These are phyloP conservation scores for Pleodorina starrii DNA, from an alignment of 139 green algal genomes.

Conservation along the genomic window DNA sequence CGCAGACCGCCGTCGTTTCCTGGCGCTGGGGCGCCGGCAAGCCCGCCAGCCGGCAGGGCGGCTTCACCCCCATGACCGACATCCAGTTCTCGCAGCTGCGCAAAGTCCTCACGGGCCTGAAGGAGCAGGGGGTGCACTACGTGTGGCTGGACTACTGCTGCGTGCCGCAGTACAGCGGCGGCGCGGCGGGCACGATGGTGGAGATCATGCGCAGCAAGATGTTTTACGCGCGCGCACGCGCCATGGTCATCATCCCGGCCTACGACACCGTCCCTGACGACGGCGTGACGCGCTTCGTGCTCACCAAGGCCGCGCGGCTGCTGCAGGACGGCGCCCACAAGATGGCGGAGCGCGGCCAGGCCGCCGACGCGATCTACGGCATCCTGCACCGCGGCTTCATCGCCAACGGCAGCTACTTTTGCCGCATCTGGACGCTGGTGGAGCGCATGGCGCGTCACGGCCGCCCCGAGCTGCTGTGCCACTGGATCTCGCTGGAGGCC, in stretches of 20 bases:
- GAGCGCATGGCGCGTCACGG: conserved; percentile 28
- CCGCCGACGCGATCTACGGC: neutral
- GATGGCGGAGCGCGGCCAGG: neutral
- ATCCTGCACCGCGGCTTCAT: conserved; percentile 1
- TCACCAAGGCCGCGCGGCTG: neutral
- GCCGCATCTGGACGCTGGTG: conserved; percentile 22
- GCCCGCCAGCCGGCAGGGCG: neutral
- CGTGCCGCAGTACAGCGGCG: conserved; percentile 10
- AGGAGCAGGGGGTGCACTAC: neutral
- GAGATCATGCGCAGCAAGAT: conserved; percentile 29
- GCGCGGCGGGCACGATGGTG: neutral
- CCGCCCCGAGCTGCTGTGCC: neutral
- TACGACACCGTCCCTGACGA: neutral
- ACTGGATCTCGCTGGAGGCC: conserved; percentile 17
- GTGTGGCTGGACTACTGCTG: conserved; percentile 28
- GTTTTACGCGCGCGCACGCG: conserved; percentile 13
- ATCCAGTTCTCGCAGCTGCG: neutral
- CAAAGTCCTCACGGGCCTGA: neutral
- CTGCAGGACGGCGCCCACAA: neutral
- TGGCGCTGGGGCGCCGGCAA: conserved; percentile 21
- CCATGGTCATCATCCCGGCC: neutral
- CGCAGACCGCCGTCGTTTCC: neutral
- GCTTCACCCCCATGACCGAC: conserved; percentile 13
- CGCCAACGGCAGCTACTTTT: neutral
- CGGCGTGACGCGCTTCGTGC: conserved; percentile 6